These are phyloP conservation scores for Flaveria robusta DNA, from an alignment of 129 eudicot genomes.

Conservation along the genomic window DNA sequence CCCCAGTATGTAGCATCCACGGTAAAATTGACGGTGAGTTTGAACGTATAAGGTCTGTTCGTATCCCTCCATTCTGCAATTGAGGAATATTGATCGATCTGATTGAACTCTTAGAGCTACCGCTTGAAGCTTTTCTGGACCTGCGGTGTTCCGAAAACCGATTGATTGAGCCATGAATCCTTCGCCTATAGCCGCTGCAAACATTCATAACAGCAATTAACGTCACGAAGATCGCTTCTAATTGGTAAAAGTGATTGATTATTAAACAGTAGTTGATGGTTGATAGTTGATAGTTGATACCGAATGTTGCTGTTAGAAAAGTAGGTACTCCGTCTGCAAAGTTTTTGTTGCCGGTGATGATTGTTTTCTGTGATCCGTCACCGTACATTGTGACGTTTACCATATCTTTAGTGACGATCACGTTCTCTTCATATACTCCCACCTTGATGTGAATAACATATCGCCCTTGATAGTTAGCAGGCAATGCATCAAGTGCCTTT, in stretches of 20 bases:
- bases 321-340: constrained; percentile 61
- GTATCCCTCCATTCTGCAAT: constrained; percentile 77
- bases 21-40: constrained; percentile 73
- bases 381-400: constrained; percentile 72
- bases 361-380: constrained; percentile 75
- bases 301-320: constrained; percentile 77
- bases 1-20: constrained; percentile 67
- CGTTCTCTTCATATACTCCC: constrained; percentile 72
- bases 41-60: constrained; percentile 67
- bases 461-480: constrained; percentile 50
- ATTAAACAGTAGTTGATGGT: not conserved
- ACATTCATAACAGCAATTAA: not conserved
- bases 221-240: too few species aligned
- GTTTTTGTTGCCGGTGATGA: constrained; percentile 72
- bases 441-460: constrained; percentile 58
- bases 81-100: constrained; percentile 63
- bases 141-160: constrained; percentile 78
- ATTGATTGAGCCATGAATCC: constrained; percentile 68
- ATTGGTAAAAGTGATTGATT: too few species aligned
- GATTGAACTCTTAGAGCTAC: constrained; percentile 76
- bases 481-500: constrained; percentile 54
- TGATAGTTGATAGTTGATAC: constrained; percentile 21
- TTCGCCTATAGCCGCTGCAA: constrained; percentile 67
- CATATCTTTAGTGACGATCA: constrained; percentile 58
- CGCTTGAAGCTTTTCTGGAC: constrained; percentile 83